Conservation (phyloP, 2,329 filamentous ascomycete species). For the Penicillium psychrosexuale region DNA sequence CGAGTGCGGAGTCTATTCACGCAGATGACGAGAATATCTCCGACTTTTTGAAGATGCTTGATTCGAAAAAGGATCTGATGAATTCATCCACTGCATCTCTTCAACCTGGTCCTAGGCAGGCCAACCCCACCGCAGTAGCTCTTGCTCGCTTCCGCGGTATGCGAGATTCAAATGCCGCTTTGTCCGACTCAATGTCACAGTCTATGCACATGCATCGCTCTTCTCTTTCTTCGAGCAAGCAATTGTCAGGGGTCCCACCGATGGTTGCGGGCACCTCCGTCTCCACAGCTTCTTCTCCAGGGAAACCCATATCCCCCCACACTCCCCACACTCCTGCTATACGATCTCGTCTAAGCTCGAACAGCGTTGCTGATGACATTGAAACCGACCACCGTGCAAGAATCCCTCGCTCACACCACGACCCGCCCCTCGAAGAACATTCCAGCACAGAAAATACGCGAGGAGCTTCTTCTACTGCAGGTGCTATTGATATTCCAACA, state of each 20-base stretch:
- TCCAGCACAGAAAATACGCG: conserved; percentile 35
- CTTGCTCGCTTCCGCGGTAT: conserved; percentile 83
- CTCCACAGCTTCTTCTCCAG: conserved; percentile 83
- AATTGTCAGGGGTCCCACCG: conserved; percentile 62
- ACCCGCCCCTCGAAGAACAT: conserved; percentile 38
- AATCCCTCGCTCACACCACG: conserved; percentile 29
- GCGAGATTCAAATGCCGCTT: conserved; percentile 80
- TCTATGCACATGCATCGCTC: conserved; percentile 82
- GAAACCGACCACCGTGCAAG: conserved; percentile 37
- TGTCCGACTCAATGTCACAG: conserved; percentile 91
- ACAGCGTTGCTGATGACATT: conserved; percentile 73
- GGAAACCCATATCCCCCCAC: conserved; percentile 85
- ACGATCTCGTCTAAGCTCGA: conserved; percentile 87
- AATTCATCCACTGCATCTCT: conserved; percentile 57
- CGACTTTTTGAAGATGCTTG: conserved; percentile 85
- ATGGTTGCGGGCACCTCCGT: conserved; percentile 65
- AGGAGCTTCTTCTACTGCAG: conserved; percentile 36
- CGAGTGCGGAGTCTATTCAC: conserved; percentile 62
- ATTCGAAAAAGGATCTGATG: conserved; percentile 83
- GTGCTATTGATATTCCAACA: conserved; percentile 49
- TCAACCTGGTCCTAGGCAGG: conserved; percentile 69
- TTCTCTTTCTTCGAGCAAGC: conserved; percentile 72
- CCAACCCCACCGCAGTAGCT: conserved; percentile 74
- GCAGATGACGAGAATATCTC: conserved; percentile 91
- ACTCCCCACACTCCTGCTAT: conserved; percentile 93